These are phyloP conservation scores for Fraxinus cuspidata DNA, from an alignment of 257 asterid species.

Conservation along the genomic window DNA sequence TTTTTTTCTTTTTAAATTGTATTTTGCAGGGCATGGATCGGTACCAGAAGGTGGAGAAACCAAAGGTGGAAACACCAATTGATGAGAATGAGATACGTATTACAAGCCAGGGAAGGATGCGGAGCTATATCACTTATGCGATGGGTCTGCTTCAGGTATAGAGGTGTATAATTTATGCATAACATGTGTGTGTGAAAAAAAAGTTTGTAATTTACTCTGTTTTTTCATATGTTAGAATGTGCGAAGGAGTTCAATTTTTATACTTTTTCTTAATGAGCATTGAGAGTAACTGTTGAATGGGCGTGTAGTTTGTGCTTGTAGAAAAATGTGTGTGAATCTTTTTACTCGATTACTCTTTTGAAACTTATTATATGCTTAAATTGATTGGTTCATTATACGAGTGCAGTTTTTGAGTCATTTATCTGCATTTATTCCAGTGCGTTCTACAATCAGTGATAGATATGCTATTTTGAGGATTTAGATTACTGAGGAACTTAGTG, in stretches of 20 bases:
- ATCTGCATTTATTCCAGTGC: background rate
- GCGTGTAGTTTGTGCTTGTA: background rate
- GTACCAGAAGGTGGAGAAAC: conserved; percentile 73
- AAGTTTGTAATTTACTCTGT: background rate
- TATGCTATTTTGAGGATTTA: background rate
- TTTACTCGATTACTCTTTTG: background rate
- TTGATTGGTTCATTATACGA: background rate
- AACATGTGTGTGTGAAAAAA: background rate
- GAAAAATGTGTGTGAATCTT: background rate
- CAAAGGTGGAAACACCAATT: conserved; percentile 59
- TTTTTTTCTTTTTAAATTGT: background rate
- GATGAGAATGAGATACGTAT: conserved; percentile 69
- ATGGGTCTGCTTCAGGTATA: conserved; percentile 66
- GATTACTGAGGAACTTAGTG: background rate
- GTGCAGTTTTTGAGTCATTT: background rate
- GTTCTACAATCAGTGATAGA: background rate
- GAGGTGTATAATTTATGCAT: background rate
- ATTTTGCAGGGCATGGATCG: conserved; percentile 61
- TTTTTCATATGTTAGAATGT: background rate
- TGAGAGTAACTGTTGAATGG: background rate
- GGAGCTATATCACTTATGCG: conserved; percentile 70
- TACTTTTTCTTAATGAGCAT: background rate
- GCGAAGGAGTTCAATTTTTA: background rate
- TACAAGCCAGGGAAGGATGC: conserved; percentile 73
- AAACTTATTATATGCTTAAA: background rate